Base-by-base conservation (phyloP, 305 asterid species). In the Fraxinus nigra region DNA sequence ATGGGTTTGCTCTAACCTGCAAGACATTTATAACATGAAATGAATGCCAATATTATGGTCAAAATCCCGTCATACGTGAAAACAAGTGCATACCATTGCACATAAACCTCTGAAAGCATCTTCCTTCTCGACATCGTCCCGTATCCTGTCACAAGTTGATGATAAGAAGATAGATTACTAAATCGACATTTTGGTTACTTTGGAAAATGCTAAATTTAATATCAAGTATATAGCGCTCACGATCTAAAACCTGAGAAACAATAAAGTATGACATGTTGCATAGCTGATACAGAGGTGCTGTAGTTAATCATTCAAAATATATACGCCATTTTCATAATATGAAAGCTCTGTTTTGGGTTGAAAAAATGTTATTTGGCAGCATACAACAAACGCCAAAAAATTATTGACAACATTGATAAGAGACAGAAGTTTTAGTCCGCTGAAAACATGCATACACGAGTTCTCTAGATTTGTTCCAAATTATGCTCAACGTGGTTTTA, bases 51-150 rank as follows among this genome's bases (percentile, higher is more conserved):
- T 24, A 43, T 20, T 70, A 76, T 75, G 35, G 30, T 46, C 51
- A 40, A 51, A 40, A 70, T 82, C 74, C 20, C 9, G 78, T 77
- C 28, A 26, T 9, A 78, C 82, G 59, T 34, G 76, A 77, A 69
- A 73, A 83, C 56, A n/a, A 32, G 46, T 59, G 26, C 83, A 84
- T 90, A 94, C 99, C 98, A 96, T 81, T 79, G 98, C 98, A 81
- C 98, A 96, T 86, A 96, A 90, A 83, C 99, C 99, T 83, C 93
- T 87, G 88, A 96, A 96, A 79, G 99, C 98, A 48, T 96, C 99
- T 88, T 94, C 98, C 80, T 96, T 96, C 90, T 96, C 99, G 82
- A 91, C 87, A 86, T 94, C 98, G 88, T 96, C 99, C 61, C 99
- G 98, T 81, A 96, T 96, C 97, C 99, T 96, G 89, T 76, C 83